phyloP scores from a whole-genome alignment of 2,329 filamentous ascomycete species.

The Leptodontidium sp. region DNA sequence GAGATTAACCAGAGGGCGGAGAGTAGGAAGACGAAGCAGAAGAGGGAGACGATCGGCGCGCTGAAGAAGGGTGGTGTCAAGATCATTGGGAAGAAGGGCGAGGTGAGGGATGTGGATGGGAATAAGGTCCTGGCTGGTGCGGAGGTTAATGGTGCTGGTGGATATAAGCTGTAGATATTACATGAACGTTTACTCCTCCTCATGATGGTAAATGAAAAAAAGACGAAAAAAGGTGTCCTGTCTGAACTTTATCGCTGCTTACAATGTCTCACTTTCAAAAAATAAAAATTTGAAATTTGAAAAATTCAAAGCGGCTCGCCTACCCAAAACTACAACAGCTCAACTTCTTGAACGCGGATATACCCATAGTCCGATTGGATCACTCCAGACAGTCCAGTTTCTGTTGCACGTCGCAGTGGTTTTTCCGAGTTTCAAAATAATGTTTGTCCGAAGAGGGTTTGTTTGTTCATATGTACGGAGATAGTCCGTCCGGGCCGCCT shows the following conservation, averaged over 20 bases:
- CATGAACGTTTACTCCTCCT: not conserved
- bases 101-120: conserved; percentile 83
- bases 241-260: not conserved
- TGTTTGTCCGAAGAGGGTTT: conserved; percentile 8
- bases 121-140: conserved; percentile 70
- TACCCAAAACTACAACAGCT: too few species aligned
- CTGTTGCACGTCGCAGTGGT: conserved; percentile 18
- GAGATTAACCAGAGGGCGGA: conserved; percentile 56
- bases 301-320: not conserved
- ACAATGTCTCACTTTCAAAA: not conserved
- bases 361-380: not conserved
- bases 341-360: not conserved
- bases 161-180: conserved; percentile 64
- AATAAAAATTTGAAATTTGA: not conserved
- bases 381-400: not conserved
- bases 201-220: not conserved
- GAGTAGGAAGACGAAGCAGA: conserved; percentile 66
- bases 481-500: not conserved
- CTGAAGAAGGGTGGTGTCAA: conserved; percentile 88
- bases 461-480: too few species aligned
- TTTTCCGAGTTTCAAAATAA: conserved; percentile 10
- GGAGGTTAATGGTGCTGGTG: conserved; percentile 59
- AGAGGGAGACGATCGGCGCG: conserved; percentile 57
- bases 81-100: conserved; percentile 90
- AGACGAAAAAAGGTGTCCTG: not conserved